A percentile compares a stretch with the other conserved stretches of the same genome.
These are phyloP conservation scores for Penicillium cinerascens DNA, from an alignment of 495 filamentous ascomycete genomes.

Conservation along the genomic window DNA sequence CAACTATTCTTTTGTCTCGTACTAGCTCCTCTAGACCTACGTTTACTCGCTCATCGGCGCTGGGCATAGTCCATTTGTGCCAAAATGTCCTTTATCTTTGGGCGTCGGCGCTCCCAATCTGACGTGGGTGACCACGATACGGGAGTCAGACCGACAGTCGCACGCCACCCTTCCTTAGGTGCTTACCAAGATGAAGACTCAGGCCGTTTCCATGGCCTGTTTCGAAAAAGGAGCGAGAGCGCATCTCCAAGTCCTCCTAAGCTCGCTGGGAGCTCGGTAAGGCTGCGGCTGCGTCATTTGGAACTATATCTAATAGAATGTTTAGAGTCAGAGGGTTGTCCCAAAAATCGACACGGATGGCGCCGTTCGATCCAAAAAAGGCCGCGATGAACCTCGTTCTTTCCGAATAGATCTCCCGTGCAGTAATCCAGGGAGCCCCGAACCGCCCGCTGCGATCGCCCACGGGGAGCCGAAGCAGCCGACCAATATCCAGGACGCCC, in stretches of 20 bases:
- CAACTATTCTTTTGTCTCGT: background rate
- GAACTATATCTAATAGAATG: background rate
- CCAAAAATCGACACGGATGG: background rate
- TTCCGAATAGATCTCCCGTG: constrained; percentile 1
- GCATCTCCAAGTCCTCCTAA: background rate
- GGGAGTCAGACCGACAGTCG: background rate
- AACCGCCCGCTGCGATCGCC: background rate
- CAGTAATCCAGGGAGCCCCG: constrained; percentile 2
- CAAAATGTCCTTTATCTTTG: constrained; percentile 21
- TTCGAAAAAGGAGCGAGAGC: constrained; percentile 23
- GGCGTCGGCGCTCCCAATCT: constrained; percentile 21
- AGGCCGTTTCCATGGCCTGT: constrained; percentile 27
- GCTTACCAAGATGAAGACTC: constrained; percentile 3
- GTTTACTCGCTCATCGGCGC: background rate
- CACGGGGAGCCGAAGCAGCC: constrained; percentile 29
- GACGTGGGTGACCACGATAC: constrained; percentile 11
- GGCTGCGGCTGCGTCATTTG: background rate
- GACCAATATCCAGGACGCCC: constrained; percentile 27
- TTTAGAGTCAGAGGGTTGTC: background rate
- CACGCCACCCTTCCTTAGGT: constrained; percentile 3
- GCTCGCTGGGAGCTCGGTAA: background rate
- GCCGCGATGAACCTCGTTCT: background rate
- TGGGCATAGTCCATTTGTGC: background rate
- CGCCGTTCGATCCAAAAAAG: background rate
- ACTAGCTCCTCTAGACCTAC: background rate